Percentiles rank a stretch among this genome's conserved stretches.
These are phyloP conservation scores for Lantana camara DNA, from an alignment of 257 asterid genomes.

Conservation along the genomic window DNA sequence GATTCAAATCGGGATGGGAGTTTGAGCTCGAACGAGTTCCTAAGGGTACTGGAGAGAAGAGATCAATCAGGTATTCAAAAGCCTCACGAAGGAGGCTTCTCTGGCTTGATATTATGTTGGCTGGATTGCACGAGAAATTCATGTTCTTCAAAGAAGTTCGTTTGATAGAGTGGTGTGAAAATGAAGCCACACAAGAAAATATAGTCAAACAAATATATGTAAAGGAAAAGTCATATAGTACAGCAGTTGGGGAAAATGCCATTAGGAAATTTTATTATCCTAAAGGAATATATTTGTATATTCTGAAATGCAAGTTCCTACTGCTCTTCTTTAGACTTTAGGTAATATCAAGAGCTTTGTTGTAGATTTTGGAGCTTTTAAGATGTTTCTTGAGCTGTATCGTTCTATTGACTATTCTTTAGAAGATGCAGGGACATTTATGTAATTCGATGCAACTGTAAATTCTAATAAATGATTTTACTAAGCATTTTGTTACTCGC, in stretches of 20 bases:
- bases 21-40: constrained; percentile 78
- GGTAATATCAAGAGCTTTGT: constrained; percentile 2
- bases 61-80: constrained; percentile 49
- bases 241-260: neutral
- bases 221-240: neutral
- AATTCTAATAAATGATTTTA: constrained; percentile 12
- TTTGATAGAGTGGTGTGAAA: constrained; percentile 6
- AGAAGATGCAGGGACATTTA: constrained; percentile 14
- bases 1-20: constrained; percentile 75
- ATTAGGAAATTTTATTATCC: no score
- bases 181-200: constrained; percentile 10
- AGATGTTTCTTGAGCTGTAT: constrained; percentile 14
- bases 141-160: constrained; percentile 41
- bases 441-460: constrained; percentile 2
- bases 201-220: no score
- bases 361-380: constrained; percentile 6
- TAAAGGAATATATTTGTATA: no score
- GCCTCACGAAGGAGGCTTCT: constrained; percentile 46
- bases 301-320: neutral
- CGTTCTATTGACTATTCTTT: constrained; percentile 12
- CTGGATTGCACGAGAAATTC: constrained; percentile 45
- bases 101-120: constrained; percentile 68
- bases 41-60: constrained; percentile 67
- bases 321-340: constrained; percentile 12
- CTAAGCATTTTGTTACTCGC: neutral